Conservation (phyloP, 163 green algal genomes). For the Scenedesmus sp. region DNA sequence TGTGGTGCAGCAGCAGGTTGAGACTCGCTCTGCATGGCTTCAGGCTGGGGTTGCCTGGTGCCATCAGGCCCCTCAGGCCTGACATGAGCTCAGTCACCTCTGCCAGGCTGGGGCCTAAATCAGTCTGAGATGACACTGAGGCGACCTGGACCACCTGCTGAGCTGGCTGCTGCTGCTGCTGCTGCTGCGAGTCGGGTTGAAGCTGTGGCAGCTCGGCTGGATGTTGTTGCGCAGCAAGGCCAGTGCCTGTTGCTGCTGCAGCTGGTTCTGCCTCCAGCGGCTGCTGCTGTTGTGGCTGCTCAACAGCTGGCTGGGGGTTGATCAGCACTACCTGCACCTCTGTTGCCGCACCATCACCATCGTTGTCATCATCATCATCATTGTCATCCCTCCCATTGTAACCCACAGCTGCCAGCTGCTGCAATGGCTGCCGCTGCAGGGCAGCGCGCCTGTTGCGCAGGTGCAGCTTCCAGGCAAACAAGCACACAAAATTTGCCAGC, state of each 20-base stretch:
- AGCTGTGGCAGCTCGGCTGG: not conserved
- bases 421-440: not conserved
- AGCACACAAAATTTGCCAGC: constrained; percentile 43
- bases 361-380: not conserved
- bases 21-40: constrained; percentile 20
- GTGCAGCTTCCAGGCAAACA: constrained; percentile 39
- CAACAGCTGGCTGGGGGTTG: no score
- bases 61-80: constrained; percentile 13
- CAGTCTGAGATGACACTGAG: constrained; percentile 39
- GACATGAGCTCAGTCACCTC: constrained; percentile 26
- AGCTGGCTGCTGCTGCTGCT: constrained; percentile 20
- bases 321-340: not conserved
- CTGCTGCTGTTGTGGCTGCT: not conserved
- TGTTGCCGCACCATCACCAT: no score
- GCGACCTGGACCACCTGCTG: not conserved
- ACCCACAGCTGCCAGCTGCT: not conserved
- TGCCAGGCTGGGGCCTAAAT: constrained; percentile 10
- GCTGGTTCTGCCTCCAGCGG: not conserved
- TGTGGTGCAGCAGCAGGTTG: constrained; percentile 27
- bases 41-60: not conserved
- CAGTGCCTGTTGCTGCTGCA: not conserved
- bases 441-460: constrained; percentile 28
- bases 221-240: not conserved
- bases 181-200: not conserved
- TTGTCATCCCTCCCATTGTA: not conserved